phyloP scores from a whole-genome alignment of 352 stramenopile genomes.

The Pythium periplocum region DNA sequence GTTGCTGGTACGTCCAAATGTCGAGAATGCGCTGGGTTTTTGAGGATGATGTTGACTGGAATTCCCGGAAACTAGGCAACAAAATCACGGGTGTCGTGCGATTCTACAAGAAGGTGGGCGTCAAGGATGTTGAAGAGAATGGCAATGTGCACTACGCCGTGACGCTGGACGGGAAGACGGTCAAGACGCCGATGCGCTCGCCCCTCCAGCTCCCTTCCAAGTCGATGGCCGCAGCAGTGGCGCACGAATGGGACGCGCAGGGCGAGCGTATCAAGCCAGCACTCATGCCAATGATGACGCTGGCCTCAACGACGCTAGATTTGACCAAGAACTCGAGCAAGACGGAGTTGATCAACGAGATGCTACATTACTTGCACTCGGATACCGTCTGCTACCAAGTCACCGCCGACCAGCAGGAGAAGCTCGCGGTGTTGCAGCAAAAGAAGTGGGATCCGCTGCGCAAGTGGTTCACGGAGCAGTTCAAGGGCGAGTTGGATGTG shows the following conservation, averaged over 20 bases:
- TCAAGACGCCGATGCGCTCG: slow-evolving; percentile 70
- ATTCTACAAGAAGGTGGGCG: slow-evolving; percentile 81
- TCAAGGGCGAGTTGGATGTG: slow-evolving; percentile 75
- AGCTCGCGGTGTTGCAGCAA: slow-evolving; percentile 71
- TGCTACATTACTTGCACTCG: slow-evolving; percentile 84
- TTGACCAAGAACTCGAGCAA: slow-evolving; percentile 48
- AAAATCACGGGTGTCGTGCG: slow-evolving; percentile 76
- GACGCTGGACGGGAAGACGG: slow-evolving; percentile 76
- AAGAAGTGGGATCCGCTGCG: slow-evolving; percentile 84
- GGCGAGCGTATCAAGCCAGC: slow-evolving; percentile 60
- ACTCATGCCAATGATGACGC: slow-evolving; percentile 87
- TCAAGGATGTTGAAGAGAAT: slow-evolving; percentile 40
- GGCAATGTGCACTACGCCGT: slow-evolving; percentile 38
- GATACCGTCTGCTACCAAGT: slow-evolving; percentile 89
- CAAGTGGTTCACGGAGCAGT: slow-evolving; percentile 76
- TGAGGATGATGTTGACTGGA: background rate
- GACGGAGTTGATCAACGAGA: slow-evolving; percentile 62
- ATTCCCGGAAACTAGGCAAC: slow-evolving; percentile 26
- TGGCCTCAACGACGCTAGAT: slow-evolving; percentile 77
- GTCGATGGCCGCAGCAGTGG: slow-evolving; percentile 63
- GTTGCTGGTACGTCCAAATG: slow-evolving; percentile 13
- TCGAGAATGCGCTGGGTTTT: background rate
- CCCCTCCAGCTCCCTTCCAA: slow-evolving; percentile 58
- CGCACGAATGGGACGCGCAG: slow-evolving; percentile 84
- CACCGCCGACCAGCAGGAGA: slow-evolving; percentile 74